Conservation (phyloP, 257 asterid genomes). For the Orobanche coerulescens region DNA sequence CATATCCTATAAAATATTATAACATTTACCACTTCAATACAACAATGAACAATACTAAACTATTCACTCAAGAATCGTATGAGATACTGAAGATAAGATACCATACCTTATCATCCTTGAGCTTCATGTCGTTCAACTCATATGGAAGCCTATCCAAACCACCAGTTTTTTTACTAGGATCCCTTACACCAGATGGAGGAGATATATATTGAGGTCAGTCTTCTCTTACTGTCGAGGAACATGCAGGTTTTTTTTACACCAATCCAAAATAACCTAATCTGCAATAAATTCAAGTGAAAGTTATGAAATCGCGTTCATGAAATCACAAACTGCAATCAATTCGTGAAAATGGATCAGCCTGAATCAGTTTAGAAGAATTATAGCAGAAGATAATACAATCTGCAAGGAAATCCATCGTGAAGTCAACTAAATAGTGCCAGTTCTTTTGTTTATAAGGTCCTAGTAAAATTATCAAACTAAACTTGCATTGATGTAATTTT, state of each 20-base stretch:
- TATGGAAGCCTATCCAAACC: slow-evolving; percentile 45
- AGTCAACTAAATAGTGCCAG: no score
- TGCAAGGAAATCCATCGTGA: no score
- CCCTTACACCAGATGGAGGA: slow-evolving; percentile 35
- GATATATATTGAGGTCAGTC: slow-evolving; percentile 37
- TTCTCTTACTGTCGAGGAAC: neutral
- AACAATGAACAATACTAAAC: neutral
- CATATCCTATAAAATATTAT: slow-evolving; percentile 79
- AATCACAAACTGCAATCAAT: no score
- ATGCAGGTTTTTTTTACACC: no score
- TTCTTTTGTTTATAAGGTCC: no score
- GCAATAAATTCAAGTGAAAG: neutral
- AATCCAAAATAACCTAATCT: neutral
- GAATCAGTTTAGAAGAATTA: no score
- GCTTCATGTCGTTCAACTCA: slow-evolving; percentile 56
- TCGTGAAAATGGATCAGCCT: no score
- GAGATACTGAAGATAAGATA: neutral
- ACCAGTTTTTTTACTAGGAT: slow-evolving; percentile 29
- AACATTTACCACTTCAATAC: neutral
- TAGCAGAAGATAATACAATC: no score
- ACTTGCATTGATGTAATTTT: no score
- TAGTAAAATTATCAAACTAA: no score
- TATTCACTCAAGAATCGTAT: no score
- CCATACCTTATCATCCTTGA: slow-evolving; percentile 58
- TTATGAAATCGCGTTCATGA: no score